Percentiles rank a stretch among this genome's conserved stretches.
phyloP scores from a whole-genome alignment of 2,329 filamentous ascomycete species.

The Pseudocercospora eumusae region DNA sequence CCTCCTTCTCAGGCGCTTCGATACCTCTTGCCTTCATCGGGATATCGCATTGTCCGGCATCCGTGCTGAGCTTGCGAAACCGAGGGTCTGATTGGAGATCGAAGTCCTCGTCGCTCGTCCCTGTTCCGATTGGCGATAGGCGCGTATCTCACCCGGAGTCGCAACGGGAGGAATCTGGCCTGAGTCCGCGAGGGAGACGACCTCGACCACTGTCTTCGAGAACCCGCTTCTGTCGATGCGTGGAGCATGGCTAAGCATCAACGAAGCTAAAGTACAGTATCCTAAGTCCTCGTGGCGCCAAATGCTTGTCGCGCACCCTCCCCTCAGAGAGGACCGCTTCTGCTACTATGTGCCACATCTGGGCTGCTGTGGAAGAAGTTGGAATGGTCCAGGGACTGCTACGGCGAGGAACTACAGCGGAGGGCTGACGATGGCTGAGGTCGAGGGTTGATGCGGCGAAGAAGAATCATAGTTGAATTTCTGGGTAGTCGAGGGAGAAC shows the following conservation, averaged over 20 bases:
- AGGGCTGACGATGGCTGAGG: not conserved
- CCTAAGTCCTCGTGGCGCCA: not conserved
- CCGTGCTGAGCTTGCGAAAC: not conserved
- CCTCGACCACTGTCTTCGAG: constrained; percentile 3
- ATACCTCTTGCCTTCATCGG: no score
- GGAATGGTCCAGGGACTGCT: not conserved
- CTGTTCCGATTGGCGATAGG: not conserved
- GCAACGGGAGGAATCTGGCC: not conserved
- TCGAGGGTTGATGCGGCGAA: not conserved
- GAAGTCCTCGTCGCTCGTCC: constrained; percentile 1
- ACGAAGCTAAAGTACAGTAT: not conserved
- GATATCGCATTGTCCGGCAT: not conserved
- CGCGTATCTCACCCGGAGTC: not conserved
- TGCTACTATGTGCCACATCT: constrained; percentile 2
- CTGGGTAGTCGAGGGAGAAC: not conserved
- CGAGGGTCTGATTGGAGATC: not conserved
- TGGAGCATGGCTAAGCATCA: not conserved
- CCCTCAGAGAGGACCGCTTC: not conserved
- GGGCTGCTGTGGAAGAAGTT: not conserved
- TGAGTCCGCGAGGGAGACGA: not conserved
- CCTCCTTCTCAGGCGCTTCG: not conserved
- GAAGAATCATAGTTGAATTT: not conserved
- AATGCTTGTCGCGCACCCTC: constrained; percentile 3
- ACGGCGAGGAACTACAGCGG: no score
- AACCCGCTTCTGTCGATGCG: not conserved